Percentiles rank a stretch among this genome's conserved stretches.
phyloP scores from a whole-genome alignment of 495 filamentous ascomycete genomes.

The Echria macrotheca region DNA sequence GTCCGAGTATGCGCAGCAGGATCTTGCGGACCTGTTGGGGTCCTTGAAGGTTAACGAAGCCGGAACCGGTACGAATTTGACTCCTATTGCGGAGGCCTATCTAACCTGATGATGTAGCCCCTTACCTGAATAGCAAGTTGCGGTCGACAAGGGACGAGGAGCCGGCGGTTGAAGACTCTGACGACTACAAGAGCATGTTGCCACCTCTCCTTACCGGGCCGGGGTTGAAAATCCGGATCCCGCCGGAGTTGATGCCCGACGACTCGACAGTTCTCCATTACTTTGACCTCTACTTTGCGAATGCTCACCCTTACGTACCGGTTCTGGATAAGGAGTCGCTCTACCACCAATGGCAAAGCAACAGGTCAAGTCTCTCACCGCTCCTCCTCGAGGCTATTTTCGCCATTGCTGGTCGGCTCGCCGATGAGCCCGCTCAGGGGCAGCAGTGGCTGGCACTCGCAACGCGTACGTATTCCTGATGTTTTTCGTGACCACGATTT shows the following conservation, averaged over 20 bases:
- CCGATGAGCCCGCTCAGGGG: conserved; percentile 76
- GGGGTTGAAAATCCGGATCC: conserved; percentile 77
- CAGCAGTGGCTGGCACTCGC: conserved; percentile 94
- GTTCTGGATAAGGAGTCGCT: conserved; percentile 80
- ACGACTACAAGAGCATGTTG: conserved; percentile 57
- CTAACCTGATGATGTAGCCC: conserved; percentile 48
- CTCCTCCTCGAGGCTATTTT: conserved; percentile 94
- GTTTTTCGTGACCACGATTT: too few relatives aligned
- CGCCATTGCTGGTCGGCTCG: conserved; percentile 78
- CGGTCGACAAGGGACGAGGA: conserved; percentile 56
- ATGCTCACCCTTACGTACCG: conserved; percentile 95
- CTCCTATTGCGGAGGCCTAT: background rate
- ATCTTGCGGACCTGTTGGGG: conserved; percentile 75
- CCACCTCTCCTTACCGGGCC: conserved; percentile 62
- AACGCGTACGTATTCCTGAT: conserved; percentile 56
- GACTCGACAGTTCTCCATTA: conserved; percentile 78
- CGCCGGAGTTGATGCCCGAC: conserved; percentile 87
- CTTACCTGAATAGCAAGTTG: conserved; percentile 76
- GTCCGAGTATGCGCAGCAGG: conserved; percentile 62
- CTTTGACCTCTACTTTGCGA: conserved; percentile 86
- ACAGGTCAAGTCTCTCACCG: conserved; percentile 81
- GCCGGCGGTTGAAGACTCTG: conserved; percentile 68
- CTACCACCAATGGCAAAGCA: conserved; percentile 87
- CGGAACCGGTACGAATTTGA: conserved; percentile 72
- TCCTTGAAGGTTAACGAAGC: conserved; percentile 82